Conservation (phyloP, 2,329 filamentous ascomycete species). For the Colletotrichum tropicicola region DNA sequence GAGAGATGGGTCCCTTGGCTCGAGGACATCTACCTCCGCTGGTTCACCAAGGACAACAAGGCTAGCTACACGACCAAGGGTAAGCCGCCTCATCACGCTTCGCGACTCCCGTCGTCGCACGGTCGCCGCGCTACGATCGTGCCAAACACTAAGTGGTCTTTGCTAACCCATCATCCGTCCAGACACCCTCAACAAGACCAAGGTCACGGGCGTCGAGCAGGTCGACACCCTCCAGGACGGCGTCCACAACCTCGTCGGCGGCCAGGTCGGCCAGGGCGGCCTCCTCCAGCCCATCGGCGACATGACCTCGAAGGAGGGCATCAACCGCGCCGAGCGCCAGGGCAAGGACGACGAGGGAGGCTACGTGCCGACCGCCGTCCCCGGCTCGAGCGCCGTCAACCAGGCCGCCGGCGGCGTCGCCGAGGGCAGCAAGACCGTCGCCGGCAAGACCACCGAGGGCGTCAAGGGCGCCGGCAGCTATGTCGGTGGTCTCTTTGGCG, state of each 20-base stretch:
- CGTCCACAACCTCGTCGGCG: slow-evolving; percentile 68
- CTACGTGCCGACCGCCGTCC: slow-evolving; percentile 47
- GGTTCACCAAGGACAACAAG: slow-evolving; percentile 82
- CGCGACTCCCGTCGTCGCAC: not conserved
- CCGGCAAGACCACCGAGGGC: slow-evolving; percentile 35
- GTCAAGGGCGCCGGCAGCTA: slow-evolving; percentile 40
- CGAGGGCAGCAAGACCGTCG: slow-evolving; percentile 43
- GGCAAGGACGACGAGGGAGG: slow-evolving; percentile 70
- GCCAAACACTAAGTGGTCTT: not conserved
- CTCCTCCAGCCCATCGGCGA: slow-evolving; percentile 72
- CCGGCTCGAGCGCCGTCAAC: slow-evolving; percentile 38
- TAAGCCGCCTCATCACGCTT: slow-evolving; percentile 43
- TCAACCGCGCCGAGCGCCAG: slow-evolving; percentile 71
- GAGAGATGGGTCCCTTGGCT: slow-evolving; percentile 81
- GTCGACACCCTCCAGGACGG: slow-evolving; percentile 76
- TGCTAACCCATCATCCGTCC: slow-evolving; percentile 2
- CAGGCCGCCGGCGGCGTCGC: slow-evolving; percentile 37
- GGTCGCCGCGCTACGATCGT: not conserved
- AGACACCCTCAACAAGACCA: slow-evolving; percentile 75
- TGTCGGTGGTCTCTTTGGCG: slow-evolving; percentile 45
- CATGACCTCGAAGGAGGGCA: slow-evolving; percentile 67
- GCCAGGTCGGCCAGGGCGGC: slow-evolving; percentile 75
- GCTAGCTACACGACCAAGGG: slow-evolving; percentile 75
- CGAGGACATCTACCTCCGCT: slow-evolving; percentile 76
- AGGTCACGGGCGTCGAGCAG: slow-evolving; percentile 73